phyloP scores from a whole-genome alignment of 139 green algal species.

The Chlamydomonas schloesseri region DNA sequence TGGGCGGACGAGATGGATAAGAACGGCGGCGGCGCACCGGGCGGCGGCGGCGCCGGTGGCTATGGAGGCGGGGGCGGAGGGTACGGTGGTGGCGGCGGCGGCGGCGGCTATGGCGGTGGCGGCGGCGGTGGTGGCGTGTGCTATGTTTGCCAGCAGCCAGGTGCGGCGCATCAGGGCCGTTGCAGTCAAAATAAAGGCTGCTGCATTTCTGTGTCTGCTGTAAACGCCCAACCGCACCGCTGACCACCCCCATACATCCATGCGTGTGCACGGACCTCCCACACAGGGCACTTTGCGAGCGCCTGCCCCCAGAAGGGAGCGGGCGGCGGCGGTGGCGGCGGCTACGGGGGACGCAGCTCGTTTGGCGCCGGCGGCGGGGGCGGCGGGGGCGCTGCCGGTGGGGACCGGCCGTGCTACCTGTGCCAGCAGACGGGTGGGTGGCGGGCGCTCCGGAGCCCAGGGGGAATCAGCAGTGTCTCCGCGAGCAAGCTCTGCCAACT shows the following conservation, averaged over 20 bases:
- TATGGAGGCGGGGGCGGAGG: background rate
- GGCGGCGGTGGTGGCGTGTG: slow-evolving; percentile 12
- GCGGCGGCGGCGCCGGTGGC: background rate
- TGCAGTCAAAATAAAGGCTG: too few relatives aligned
- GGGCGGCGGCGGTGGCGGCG: slow-evolving; percentile 15
- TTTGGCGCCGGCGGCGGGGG: slow-evolving; percentile 4
- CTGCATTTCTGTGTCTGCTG: too few relatives aligned
- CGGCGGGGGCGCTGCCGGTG: background rate
- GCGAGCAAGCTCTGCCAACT: too few relatives aligned
- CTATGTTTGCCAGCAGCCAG: slow-evolving; percentile 40
- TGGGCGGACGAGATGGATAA: slow-evolving; percentile 38
- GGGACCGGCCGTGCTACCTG: slow-evolving; percentile 20
- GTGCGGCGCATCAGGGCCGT: background rate
- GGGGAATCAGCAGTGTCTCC: too few relatives aligned
- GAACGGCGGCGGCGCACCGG: background rate
- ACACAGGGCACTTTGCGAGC: slow-evolving; percentile 22
- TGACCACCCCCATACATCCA: too few relatives aligned
- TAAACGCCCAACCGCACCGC: too few relatives aligned
- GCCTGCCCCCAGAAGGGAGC: slow-evolving; percentile 2
- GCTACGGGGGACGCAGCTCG: background rate
- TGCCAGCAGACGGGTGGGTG: slow-evolving; percentile 25
- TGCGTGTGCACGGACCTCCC: too few relatives aligned
- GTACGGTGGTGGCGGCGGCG: background rate
- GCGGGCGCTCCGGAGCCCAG: too few relatives aligned
- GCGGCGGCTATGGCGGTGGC: slow-evolving; percentile 11